Conservation (phyloP, 345 rosid genomes). For the Corymbia maculata region DNA sequence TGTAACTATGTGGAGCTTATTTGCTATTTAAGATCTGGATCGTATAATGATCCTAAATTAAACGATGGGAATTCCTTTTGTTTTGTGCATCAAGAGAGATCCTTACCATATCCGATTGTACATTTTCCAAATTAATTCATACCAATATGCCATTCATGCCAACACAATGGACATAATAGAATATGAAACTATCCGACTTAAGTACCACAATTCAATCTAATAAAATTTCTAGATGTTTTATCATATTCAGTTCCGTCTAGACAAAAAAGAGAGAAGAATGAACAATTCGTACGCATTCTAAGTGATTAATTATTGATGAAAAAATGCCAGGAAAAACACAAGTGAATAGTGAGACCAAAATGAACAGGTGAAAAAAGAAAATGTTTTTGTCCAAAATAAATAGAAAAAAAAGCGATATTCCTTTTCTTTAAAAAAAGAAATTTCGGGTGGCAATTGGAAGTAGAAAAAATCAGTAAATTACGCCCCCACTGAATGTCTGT, state of each 20-base stretch:
- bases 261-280: too few species aligned
- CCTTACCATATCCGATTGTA: too few species aligned
- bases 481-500: not conserved
- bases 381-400: not conserved
- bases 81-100: too few species aligned
- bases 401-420: not conserved
- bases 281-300: rapidly evolving
- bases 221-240: not conserved
- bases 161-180: too few species aligned
- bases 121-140: too few species aligned
- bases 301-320: not conserved
- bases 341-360: too few species aligned
- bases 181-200: too few species aligned
- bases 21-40: too few species aligned
- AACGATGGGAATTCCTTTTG: too few species aligned
- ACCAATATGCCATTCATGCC: too few species aligned
- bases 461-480: not conserved
- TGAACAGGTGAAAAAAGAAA: not conserved
- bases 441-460: not conserved
- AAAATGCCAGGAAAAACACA: rapidly evolving
- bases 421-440: not conserved
- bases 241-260: too few species aligned
- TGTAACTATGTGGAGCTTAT: not conserved
- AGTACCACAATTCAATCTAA: not conserved
- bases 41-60: too few species aligned